These are phyloP conservation scores for Fusarium piperis DNA, from an alignment of 2,329 filamentous ascomycete genomes.

Conservation along the genomic window DNA sequence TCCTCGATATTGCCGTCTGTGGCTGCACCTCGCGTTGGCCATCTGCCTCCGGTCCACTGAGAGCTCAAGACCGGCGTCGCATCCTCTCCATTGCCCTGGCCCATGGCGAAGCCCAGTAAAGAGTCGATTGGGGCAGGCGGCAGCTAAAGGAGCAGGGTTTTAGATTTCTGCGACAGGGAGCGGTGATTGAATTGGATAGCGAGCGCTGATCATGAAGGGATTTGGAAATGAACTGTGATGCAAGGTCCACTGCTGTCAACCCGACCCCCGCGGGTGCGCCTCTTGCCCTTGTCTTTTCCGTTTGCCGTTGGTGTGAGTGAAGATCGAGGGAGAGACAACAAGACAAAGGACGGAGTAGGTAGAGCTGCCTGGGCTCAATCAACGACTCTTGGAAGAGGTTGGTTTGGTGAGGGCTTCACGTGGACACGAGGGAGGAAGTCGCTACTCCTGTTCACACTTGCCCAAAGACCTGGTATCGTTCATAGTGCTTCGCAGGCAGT, in stretches of 20 bases:
- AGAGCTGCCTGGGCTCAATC: background rate
- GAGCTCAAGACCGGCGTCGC: slow-evolving; percentile 33
- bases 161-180: slow-evolving; percentile 35
- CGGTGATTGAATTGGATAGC: slow-evolving; percentile 32
- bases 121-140: slow-evolving; percentile 24
- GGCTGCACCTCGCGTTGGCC: slow-evolving; percentile 21
- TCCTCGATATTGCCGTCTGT: slow-evolving; percentile 19
- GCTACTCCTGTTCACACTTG: slow-evolving; percentile 4
- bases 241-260: slow-evolving; percentile 40
- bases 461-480: slow-evolving; percentile 6
- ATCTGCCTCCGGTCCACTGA: slow-evolving; percentile 32
- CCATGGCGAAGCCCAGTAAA: slow-evolving; percentile 37
- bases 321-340: slow-evolving; percentile 9
- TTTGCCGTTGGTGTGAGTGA: slow-evolving; percentile 19
- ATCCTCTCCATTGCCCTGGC: slow-evolving; percentile 37
- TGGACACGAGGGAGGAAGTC: slow-evolving; percentile 1
- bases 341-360: background rate
- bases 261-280: slow-evolving; percentile 16
- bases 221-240: slow-evolving; percentile 40
- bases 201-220: slow-evolving; percentile 41
- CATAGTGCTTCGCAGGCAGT: background rate
- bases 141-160: slow-evolving; percentile 33
- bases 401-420: background rate
- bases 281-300: slow-evolving; percentile 18
- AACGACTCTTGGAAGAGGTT: background rate